Conservation (phyloP, 2,329 filamentous ascomycete genomes). For the Penicillium sp. region DNA sequence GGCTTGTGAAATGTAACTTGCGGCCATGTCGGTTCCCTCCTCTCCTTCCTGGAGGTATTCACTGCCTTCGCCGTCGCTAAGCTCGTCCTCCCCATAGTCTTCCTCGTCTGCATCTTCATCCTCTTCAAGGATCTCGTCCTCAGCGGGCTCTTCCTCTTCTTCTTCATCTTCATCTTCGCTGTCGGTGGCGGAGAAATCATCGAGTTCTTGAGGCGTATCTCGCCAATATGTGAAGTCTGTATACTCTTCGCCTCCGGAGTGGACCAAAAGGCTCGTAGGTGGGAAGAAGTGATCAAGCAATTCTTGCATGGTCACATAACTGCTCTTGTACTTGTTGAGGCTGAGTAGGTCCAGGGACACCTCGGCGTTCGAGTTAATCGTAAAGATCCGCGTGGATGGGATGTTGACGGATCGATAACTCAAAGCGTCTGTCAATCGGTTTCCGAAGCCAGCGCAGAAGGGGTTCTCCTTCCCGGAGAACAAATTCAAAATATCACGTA, state of each 20-base stretch:
- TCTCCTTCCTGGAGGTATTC: constrained; percentile 46
- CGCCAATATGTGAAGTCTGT: constrained; percentile 98
- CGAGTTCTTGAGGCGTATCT: constrained; percentile 75
- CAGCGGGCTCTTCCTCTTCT: constrained; percentile 45
- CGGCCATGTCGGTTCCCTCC: constrained; percentile 30
- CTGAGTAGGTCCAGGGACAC: constrained; percentile 86
- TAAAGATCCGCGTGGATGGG: constrained; percentile 90
- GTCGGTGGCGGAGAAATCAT: constrained; percentile 85
- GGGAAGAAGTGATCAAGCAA: constrained; percentile 98
- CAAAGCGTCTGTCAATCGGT: constrained; percentile 91
- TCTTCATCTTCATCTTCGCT: constrained; percentile 55
- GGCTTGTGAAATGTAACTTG: constrained; percentile 37
- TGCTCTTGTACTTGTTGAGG: constrained; percentile 92
- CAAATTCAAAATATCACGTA: constrained; percentile 87
- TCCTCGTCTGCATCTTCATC: constrained; percentile 49
- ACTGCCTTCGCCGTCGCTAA: constrained; percentile 54
- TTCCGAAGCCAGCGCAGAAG: constrained; percentile 97
- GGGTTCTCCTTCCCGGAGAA: constrained; percentile 76
- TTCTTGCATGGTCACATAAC: constrained; percentile 94
- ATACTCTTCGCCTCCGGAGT: constrained; percentile 86
- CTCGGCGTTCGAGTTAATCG: constrained; percentile 97
- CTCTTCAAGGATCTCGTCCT: constrained; percentile 50
- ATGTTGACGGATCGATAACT: constrained; percentile 96
- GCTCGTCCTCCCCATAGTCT: constrained; percentile 42
- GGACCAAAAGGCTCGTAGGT: constrained; percentile 80